Evolutionary conservation across 768 basidiomycete genomes (phyloP).

Genomic region (Naganishia vishniacii): DNA sequence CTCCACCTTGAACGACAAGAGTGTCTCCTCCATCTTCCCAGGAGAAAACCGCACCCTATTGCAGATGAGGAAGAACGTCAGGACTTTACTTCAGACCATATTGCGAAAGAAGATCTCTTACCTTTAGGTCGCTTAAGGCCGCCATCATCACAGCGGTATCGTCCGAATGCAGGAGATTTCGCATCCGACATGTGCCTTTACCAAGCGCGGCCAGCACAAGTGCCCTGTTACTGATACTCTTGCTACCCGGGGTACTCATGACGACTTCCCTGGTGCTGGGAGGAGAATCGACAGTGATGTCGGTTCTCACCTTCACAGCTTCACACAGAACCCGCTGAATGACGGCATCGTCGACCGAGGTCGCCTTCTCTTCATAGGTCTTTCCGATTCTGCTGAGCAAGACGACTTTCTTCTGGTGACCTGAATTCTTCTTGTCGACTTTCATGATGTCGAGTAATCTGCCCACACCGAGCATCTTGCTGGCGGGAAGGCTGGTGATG

Average conservation of each 20-base stretch:
- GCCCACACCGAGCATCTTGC: constrained; percentile 64
- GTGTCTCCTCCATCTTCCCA: constrained; percentile 98
- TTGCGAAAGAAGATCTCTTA: constrained; percentile 49
- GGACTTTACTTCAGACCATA: not conserved
- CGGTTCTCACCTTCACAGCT: constrained; percentile 68
- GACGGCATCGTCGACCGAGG: constrained; percentile 69
- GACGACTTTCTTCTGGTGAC: constrained; percentile 86
- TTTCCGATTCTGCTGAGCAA: constrained; percentile 83
- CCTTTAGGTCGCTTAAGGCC: constrained; percentile 76
- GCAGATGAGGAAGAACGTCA: constrained; percentile 50
- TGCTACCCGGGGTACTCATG: constrained; percentile 94
- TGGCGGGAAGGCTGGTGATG: constrained; percentile 67
- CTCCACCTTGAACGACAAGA: constrained; percentile 80
- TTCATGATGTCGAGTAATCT: constrained; percentile 86
- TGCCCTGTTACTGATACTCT: constrained; percentile 92
- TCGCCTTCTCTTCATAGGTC: constrained; percentile 86
- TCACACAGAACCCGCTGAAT: constrained; percentile 78
- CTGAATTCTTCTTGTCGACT: constrained; percentile 96
- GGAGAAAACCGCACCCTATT: constrained; percentile 73
- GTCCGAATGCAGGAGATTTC: constrained; percentile 89
- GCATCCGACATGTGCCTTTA: constrained; percentile 76
- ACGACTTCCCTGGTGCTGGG: constrained; percentile 48
- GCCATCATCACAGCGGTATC: constrained; percentile 99
- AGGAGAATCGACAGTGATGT: constrained; percentile 57
- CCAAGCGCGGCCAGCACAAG: constrained; percentile 88